phyloP scores from a whole-genome alignment of 345 rosid genomes.

The Chamaenerion angustifolium region DNA sequence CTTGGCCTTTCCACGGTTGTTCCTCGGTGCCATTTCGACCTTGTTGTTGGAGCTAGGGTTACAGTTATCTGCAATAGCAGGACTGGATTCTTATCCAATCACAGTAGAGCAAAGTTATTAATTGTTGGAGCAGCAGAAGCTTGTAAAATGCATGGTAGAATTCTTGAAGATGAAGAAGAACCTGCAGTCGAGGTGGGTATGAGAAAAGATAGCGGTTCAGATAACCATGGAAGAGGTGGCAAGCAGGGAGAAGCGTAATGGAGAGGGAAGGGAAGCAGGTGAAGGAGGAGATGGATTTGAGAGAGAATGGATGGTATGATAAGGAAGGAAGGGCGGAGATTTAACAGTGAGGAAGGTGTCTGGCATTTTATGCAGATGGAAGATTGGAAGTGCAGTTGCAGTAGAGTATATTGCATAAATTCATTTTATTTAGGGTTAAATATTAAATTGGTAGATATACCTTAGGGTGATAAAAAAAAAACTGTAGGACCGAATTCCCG shows the following conservation, averaged over 20 bases:
- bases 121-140: no score
- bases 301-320: slow-evolving; percentile 38
- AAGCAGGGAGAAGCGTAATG: slow-evolving; percentile 7
- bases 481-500: no score
- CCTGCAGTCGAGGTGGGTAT: no score
- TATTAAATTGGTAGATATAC: no score
- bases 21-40: slow-evolving; percentile 77
- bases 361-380: slow-evolving; percentile 35
- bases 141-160: no score
- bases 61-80: no score
- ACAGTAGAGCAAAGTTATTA: no score
- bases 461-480: no score
- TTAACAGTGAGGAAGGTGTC: slow-evolving; percentile 36
- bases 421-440: not conserved
- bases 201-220: no score
- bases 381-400: slow-evolving; percentile 15
- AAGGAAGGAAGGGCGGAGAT: slow-evolving; percentile 99
- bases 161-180: no score
- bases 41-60: not conserved
- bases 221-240: not conserved
- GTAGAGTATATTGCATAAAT: not conserved
- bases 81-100: no score
- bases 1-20: slow-evolving; percentile 78
- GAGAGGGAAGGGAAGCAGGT: slow-evolving; percentile 7
- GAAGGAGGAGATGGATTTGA: slow-evolving; percentile 3